Evolutionary conservation across 1,284 basidiomycete genomes (phyloP), one percentile per base, ranked within the genome.

Genomic region (Moniliella sp.): DNA sequence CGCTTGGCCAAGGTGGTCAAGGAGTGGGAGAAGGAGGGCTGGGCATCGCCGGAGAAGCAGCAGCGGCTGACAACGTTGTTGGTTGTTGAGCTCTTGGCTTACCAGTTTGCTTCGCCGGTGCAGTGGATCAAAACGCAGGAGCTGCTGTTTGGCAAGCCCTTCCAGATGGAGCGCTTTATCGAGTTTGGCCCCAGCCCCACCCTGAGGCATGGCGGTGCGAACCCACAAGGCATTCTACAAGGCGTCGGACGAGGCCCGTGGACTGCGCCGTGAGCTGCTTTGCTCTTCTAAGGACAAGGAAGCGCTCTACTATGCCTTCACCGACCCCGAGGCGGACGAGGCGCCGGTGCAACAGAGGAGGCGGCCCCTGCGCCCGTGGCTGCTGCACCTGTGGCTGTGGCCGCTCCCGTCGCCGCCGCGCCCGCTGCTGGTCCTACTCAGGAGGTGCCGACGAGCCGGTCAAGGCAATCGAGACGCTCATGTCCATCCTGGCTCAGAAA

Each of bases 121-220:
- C 76, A 84, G 35, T 94, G 88, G 88, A 97, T 97, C 55, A 80
- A 94, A 66, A 97, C 88, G 0, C 88, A 94, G 60, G 88, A 97
- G 54, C 72, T 81, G 28, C 70, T 97, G 39, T 97, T 97, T 67
- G 72, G 67, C 4, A 65, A 74, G 36, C 40, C 40, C n/a, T 91
- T 75, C 68, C 68, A 71, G 40, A 93, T 93, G 51, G 86, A 94
- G 65, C 74, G 88, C 16, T 70, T 94, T 53, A 76, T 97, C 57
- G 88, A 97, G 62, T 69, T 97, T 39, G 88, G 91, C 27, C 91
- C 91, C 32, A 83, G 81, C 7, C 88, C 91, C 2, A 93, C 84
- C 2, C 72, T 97, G 38, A 81, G 80, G 86, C 30, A 97, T 97
- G 88, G 91, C 88, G 1, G 72, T 73, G 13, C 76, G 86, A 31